Percentiles rank a stretch among this genome's conserved stretches.
These are phyloP conservation scores for Cyphellophora attinorum DNA, from an alignment of 2,329 filamentous ascomycete species.

Conservation along the genomic window DNA sequence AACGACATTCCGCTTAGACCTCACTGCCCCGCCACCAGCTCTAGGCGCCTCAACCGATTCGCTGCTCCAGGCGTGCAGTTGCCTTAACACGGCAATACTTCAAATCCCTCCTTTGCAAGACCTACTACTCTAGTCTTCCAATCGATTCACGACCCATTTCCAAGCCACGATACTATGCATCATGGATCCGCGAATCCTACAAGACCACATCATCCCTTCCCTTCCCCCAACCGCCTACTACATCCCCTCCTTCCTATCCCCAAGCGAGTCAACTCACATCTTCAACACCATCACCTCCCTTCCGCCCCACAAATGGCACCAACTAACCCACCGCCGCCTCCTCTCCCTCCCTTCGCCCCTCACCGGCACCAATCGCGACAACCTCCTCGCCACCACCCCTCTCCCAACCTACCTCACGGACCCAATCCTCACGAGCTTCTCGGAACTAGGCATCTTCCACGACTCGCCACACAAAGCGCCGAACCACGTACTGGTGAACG, in stretches of 20 bases:
- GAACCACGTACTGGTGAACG: constrained; percentile 91
- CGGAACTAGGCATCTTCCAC: constrained; percentile 40
- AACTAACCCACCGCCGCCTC: constrained; percentile 77
- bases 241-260: constrained; percentile 72
- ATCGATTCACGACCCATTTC: too few species aligned
- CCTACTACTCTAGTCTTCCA: too few species aligned
- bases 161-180: too few species aligned
- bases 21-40: too few species aligned
- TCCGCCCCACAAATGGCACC: constrained; percentile 72
- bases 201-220: constrained; percentile 41
- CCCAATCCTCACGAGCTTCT: constrained; percentile 55
- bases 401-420: constrained; percentile 66
- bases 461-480: constrained; percentile 64
- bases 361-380: constrained; percentile 52
- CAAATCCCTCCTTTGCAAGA: too few species aligned
- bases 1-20: too few species aligned
- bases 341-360: constrained; percentile 86
- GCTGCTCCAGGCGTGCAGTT: too few species aligned
- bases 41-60: too few species aligned
- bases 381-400: constrained; percentile 57
- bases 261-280: constrained; percentile 61
- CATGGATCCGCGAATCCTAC: too few species aligned
- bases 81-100: too few species aligned
- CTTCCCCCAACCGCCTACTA: constrained; percentile 68
- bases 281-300: constrained; percentile 57